phyloP scores from a whole-genome alignment of 2,329 filamentous ascomycete species.

The Daldinia sp. region DNA sequence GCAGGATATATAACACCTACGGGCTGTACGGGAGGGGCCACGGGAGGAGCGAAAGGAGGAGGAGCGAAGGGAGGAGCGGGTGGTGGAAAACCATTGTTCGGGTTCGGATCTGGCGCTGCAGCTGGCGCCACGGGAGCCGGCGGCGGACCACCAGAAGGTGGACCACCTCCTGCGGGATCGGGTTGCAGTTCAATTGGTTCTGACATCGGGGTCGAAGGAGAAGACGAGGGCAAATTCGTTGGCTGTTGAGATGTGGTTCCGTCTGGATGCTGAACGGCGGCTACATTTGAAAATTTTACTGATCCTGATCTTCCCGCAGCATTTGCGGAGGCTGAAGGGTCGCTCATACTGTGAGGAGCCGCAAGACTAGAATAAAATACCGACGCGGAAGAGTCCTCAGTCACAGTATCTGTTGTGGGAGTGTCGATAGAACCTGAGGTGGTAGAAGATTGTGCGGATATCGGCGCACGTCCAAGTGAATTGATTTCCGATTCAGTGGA shows the following conservation, averaged over 20 bases:
- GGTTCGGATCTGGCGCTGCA: conserved; percentile 12
- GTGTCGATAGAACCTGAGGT: conserved; percentile 4
- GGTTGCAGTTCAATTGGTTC: not conserved
- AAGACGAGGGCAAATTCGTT: not conserved
- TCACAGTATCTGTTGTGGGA: not conserved
- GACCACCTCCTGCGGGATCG: not conserved
- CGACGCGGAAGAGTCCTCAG: conserved; percentile 3
- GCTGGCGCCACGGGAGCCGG: conserved; percentile 14
- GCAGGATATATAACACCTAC: not conserved
- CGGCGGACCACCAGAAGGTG: conserved; percentile 31
- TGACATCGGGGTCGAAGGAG: not conserved
- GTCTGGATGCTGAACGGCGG: conserved; percentile 18
- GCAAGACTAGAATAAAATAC: not conserved
- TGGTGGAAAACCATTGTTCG: not conserved
- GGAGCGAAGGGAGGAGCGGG: not conserved
- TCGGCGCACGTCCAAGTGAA: not conserved
- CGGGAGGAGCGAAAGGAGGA: not conserved
- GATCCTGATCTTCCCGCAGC: not conserved
- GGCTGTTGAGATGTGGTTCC: conserved; percentile 17
- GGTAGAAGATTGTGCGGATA: not conserved
- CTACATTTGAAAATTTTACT: conserved; percentile 19
- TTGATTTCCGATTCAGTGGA: not conserved
- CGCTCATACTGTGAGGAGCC: not conserved
- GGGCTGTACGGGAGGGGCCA: not conserved
- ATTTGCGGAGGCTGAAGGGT: not conserved